Evolutionary conservation across 176 grass and related monocot species (phyloP).

Genomic region (Carex kokanica): DNA sequence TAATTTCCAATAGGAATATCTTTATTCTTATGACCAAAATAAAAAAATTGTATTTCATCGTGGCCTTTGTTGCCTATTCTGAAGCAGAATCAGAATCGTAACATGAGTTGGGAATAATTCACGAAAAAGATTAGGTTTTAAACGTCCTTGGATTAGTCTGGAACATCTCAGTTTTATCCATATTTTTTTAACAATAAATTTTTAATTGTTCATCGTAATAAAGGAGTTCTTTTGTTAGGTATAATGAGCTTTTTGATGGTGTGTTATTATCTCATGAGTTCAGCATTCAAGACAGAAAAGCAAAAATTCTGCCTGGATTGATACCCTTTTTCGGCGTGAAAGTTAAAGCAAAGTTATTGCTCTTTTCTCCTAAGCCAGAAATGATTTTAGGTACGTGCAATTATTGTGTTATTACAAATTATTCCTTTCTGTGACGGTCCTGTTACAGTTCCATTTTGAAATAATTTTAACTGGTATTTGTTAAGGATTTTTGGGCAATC

Average conservation of each 20-base stretch:
- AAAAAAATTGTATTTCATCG: not conserved
- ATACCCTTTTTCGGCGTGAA: slow-evolving; percentile 57
- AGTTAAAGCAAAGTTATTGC: slow-evolving; percentile 43
- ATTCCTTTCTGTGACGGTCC: not conserved
- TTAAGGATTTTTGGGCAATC: not conserved
- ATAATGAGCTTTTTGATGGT: slow-evolving; percentile 73
- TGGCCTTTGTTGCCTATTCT: not conserved
- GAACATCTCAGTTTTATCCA: not conserved
- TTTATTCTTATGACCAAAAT: not conserved
- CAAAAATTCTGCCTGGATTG: slow-evolving; percentile 61
- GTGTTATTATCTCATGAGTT: slow-evolving; percentile 56
- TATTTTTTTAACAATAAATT: not conserved
- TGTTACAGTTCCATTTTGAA: not conserved
- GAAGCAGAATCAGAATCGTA: not conserved
- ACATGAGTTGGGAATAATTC: not conserved
- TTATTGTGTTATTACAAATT: not conserved
- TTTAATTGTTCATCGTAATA: not conserved
- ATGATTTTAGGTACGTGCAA: slow-evolving; percentile 59
- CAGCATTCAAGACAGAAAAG: slow-evolving; percentile 22
- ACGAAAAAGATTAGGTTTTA: not conserved
- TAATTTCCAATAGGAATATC: not conserved
- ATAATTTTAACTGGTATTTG: not conserved
- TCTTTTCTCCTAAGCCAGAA: slow-evolving; percentile 71
- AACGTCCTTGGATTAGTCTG: not conserved
- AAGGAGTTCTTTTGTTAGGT: slow-evolving; percentile 32